Percentiles rank a stretch among this genome's conserved stretches.
These are phyloP conservation scores for Pseudomassariella vexata DNA, from an alignment of 2,329 filamentous ascomycete genomes.

Conservation along the genomic window DNA sequence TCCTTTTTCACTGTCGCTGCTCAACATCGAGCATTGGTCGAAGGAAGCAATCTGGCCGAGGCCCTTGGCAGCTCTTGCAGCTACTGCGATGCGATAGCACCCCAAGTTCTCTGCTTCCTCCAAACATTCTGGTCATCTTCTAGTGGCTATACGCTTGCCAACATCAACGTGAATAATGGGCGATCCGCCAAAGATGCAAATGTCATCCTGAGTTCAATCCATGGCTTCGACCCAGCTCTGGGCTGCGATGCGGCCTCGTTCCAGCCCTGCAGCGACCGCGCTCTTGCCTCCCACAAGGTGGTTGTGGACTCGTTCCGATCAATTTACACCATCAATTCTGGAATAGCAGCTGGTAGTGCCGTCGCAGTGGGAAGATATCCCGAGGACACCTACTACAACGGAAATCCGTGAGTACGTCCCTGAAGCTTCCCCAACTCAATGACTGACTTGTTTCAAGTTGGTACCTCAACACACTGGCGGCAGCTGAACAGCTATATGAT, in stretches of 20 bases:
- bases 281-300: conserved; percentile 70
- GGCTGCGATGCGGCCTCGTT: conserved; percentile 67
- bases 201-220: conserved; percentile 60
- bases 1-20: conserved; percentile 74
- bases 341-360: conserved; percentile 52
- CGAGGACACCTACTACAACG: conserved; percentile 69
- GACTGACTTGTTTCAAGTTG: conserved; percentile 37
- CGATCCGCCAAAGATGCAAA: conserved; percentile 69
- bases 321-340: conserved; percentile 64
- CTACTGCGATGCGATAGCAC: conserved; percentile 58
- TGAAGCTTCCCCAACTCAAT: no score
- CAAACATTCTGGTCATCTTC: conserved; percentile 66
- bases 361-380: conserved; percentile 62
- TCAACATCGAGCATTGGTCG: conserved; percentile 63
- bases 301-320: conserved; percentile 70
- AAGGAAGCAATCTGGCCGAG: conserved; percentile 62
- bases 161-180: conserved; percentile 57
- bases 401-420: conserved; percentile 51
- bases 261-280: conserved; percentile 67
- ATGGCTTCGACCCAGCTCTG: conserved; percentile 62
- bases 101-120: conserved; percentile 66
- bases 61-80: conserved; percentile 54
- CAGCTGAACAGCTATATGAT: conserved; percentile 75
- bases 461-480: conserved; percentile 71
- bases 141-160: conserved; percentile 59